These are phyloP conservation scores for Russula earlei DNA, from an alignment of 768 basidiomycete genomes.

Conservation along the genomic window DNA sequence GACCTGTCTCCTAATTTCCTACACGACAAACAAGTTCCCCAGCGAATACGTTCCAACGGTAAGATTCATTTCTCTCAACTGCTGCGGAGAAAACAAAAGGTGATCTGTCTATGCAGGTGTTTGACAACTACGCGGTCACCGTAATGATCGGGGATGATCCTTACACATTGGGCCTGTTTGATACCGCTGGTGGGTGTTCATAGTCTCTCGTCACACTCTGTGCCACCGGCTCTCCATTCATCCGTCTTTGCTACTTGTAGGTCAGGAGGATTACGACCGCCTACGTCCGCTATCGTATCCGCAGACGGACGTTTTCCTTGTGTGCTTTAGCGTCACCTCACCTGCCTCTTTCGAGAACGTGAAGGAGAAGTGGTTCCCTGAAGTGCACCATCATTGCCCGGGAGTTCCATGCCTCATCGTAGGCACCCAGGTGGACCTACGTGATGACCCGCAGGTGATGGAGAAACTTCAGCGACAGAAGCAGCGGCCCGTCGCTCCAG, in stretches of 20 bases:
- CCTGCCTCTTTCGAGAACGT: slow-evolving; percentile 99
- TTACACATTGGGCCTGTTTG: slow-evolving; percentile 95
- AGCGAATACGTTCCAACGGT: slow-evolving; percentile 99
- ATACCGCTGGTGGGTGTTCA: slow-evolving; percentile 83
- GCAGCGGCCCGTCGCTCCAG: slow-evolving; percentile 81
- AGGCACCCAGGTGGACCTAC: slow-evolving; percentile 94
- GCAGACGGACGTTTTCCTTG: slow-evolving; percentile 98
- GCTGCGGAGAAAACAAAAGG: slow-evolving; percentile 13
- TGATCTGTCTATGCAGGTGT: slow-evolving; percentile 54
- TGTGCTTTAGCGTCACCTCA: slow-evolving; percentile 98
- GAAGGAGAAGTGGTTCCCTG: slow-evolving; percentile 99
- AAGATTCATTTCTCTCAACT: slow-evolving; percentile 29
- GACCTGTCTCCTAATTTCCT: slow-evolving; percentile 96
- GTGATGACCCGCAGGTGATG: slow-evolving; percentile 85
- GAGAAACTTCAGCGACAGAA: slow-evolving; percentile 97
- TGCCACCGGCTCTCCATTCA: neutral
- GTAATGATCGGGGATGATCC: slow-evolving; percentile 99
- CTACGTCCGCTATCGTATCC: slow-evolving; percentile 98
- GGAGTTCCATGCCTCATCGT: slow-evolving; percentile 99
- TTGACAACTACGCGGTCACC: slow-evolving; percentile 98
- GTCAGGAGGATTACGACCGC: slow-evolving; percentile 99
- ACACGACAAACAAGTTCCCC: slow-evolving; percentile 96
- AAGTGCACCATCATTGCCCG: slow-evolving; percentile 99
- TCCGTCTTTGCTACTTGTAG: slow-evolving; percentile 32
- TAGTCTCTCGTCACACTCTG: neutral